A percentile compares a stretch with the other conserved stretches of the same genome.
Evolutionary conservation across 352 stramenopile species (phyloP).

Genomic region (Phytophthora quininea): DNA sequence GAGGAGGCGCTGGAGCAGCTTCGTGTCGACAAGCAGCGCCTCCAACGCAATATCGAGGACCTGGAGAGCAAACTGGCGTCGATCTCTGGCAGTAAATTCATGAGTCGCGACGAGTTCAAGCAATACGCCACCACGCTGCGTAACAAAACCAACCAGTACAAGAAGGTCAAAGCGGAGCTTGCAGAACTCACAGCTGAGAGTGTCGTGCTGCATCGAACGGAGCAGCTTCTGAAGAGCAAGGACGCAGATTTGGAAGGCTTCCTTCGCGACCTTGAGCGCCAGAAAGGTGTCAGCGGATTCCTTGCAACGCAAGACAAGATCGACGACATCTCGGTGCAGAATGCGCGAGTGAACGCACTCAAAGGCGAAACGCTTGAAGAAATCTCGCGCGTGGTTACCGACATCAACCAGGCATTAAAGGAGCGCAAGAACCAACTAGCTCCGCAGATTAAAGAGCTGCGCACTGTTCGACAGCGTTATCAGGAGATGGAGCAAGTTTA

Average conservation of each 20-base stretch:
- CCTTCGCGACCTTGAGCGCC: constrained; percentile 80
- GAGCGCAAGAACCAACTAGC: constrained; percentile 93
- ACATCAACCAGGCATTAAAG: constrained; percentile 92
- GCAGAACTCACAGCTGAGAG: constrained; percentile 83
- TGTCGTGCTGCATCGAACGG: constrained; percentile 91
- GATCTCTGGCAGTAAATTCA: constrained; percentile 67
- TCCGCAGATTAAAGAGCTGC: constrained; percentile 93
- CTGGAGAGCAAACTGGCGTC: constrained; percentile 64
- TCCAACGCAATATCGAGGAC: constrained; percentile 79
- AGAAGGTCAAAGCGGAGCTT: constrained; percentile 91
- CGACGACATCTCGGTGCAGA: constrained; percentile 88
- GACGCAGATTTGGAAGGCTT: constrained; percentile 87
- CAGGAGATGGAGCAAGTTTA: constrained; percentile 91
- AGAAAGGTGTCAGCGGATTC: constrained; percentile 87
- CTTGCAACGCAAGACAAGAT: constrained; percentile 89
- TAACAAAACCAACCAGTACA: constrained; percentile 93
- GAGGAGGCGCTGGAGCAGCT: constrained; percentile 87
- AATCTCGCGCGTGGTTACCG: constrained; percentile 91
- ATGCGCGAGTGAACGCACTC: constrained; percentile 88
- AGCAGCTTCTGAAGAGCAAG: constrained; percentile 91
- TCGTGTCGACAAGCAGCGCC: constrained; percentile 53
- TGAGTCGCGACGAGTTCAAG: constrained; percentile 91
- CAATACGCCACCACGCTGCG: constrained; percentile 88
- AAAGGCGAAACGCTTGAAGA: constrained; percentile 95
- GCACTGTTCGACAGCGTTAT: constrained; percentile 86